Conservation (phyloP, 176 grass and related monocot genomes). For the Eleusine indica region DNA sequence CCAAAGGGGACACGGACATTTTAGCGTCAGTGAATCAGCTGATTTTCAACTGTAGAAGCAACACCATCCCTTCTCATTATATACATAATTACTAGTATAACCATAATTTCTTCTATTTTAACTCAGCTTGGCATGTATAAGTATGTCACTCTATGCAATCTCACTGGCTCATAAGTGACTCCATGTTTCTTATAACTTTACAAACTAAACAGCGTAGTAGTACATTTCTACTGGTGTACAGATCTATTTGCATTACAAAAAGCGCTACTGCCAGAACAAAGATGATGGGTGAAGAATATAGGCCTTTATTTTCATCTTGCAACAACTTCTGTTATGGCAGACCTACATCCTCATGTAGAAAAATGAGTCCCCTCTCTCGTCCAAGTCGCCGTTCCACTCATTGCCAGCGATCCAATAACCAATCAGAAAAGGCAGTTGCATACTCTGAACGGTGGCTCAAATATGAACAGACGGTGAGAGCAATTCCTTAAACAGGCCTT, state of each 20-base stretch:
- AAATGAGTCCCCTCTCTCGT: not conserved
- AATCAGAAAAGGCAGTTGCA: constrained; percentile 1
- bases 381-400: not conserved
- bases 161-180: not conserved
- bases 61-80: not conserved
- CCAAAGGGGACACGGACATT: not conserved
- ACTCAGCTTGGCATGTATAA: not conserved
- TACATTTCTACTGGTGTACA: not conserved
- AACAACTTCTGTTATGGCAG: not conserved
- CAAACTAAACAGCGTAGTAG: not conserved
- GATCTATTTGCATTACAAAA: constrained; percentile 24
- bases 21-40: not conserved
- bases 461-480: not conserved
- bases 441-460: constrained; percentile 22
- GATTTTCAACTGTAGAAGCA: not conserved
- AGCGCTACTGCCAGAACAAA: not conserved
- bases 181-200: constrained; percentile 11
- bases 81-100: not conserved
- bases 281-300: constrained; percentile 9
- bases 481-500: constrained; percentile 20
- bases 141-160: not conserved
- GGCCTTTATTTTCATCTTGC: not conserved
- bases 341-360: not conserved
- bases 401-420: not conserved
- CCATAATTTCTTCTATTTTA: not conserved